Conservation (phyloP, 345 rosid genomes). For the Camelina laxa region DNA sequence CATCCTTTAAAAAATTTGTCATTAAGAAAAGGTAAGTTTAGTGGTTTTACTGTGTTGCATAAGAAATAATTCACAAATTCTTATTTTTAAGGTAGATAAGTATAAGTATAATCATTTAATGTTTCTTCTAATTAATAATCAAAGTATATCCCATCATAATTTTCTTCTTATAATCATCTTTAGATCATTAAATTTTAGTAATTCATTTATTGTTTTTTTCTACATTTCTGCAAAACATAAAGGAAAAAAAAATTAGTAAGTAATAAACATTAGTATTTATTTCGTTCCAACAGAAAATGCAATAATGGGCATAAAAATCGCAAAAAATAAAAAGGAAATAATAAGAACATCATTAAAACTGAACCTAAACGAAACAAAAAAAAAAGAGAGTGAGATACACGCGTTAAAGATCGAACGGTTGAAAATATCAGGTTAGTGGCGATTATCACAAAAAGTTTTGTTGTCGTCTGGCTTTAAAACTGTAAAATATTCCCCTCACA, state of each 20-base stretch:
- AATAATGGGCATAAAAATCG: background rate
- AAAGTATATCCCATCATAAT: no score
- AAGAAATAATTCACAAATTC: background rate
- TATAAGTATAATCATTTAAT: no score
- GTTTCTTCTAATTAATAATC: no score
- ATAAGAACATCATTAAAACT: slow-evolving; percentile 12
- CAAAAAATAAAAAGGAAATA: background rate
- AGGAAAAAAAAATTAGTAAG: no score
- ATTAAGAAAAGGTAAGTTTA: background rate
- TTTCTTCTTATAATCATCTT: no score
- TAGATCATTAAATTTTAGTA: background rate
- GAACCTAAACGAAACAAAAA: slow-evolving; percentile 14
- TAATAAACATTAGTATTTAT: no score
- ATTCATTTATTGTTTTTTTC: no score
- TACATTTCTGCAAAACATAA: no score
- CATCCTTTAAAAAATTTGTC: background rate
- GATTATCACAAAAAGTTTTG: slow-evolving; percentile 19
- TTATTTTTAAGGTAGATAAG: no score
- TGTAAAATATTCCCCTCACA: background rate
- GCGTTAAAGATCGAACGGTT: slow-evolving; percentile 26
- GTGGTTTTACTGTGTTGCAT: background rate
- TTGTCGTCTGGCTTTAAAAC: slow-evolving; percentile 38
- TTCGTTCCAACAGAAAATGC: background rate
- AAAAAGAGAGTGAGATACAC: slow-evolving; percentile 18
- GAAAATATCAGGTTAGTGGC: background rate